phyloP scores from a whole-genome alignment of 129 eudicot genomes.

The Glebionis coronaria region DNA sequence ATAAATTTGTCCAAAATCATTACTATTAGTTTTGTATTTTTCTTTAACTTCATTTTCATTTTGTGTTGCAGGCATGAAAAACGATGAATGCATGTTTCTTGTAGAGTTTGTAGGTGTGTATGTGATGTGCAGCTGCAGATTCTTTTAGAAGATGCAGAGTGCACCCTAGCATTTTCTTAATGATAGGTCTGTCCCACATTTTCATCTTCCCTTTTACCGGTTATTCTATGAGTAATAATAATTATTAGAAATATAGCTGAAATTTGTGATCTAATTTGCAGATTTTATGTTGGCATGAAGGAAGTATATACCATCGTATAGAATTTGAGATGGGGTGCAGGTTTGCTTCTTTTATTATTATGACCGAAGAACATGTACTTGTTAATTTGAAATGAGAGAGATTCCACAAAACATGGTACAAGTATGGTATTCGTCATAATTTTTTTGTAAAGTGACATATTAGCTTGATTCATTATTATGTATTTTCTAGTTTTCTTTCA shows the following conservation, averaged over 20 bases:
- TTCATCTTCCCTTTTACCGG: neutral
- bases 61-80: neutral
- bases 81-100: slow-evolving; percentile 12
- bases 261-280: neutral
- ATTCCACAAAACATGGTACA: neutral
- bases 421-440: neutral
- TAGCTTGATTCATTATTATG: too few relatives aligned
- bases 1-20: neutral
- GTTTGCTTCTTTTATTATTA: slow-evolving; percentile 19
- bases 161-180: neutral
- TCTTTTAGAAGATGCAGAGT: neutral
- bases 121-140: slow-evolving; percentile 17
- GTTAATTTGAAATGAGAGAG: slow-evolving; percentile 12
- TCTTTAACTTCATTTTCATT: neutral
- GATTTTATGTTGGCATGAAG: slow-evolving; percentile 13
- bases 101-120: slow-evolving; percentile 18
- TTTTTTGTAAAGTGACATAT: slow-evolving; percentile 11
- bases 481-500: too few relatives aligned
- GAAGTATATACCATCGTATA: slow-evolving; percentile 7
- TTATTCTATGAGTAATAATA: too few relatives aligned
- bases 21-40: too few relatives aligned
- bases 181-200: neutral
- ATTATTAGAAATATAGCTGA: neutral
- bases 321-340: slow-evolving; percentile 20
- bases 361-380: neutral